phyloP scores from a whole-genome alignment of 2,329 filamentous ascomycete species.

The Huntiella savannae region DNA sequence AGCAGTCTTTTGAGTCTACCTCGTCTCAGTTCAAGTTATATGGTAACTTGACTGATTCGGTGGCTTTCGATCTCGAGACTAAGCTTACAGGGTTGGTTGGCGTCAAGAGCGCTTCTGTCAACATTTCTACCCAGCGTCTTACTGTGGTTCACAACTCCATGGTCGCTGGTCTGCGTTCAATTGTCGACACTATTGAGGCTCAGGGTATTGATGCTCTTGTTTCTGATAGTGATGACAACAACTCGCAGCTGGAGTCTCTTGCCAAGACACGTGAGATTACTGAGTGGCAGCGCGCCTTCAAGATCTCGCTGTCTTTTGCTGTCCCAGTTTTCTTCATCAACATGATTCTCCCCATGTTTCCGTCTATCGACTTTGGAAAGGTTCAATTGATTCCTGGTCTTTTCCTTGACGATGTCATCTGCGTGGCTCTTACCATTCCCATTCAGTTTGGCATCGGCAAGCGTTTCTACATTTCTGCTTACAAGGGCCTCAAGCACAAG shows the following conservation, averaged over 20 bases:
- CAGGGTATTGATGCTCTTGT: slow-evolving; percentile 75
- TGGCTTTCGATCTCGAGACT: slow-evolving; percentile 54
- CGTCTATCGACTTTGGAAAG: slow-evolving; percentile 56
- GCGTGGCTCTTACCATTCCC: slow-evolving; percentile 67
- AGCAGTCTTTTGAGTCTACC: slow-evolving; percentile 35
- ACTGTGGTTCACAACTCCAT: slow-evolving; percentile 54
- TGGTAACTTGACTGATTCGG: slow-evolving; percentile 51
- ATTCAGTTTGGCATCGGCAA: slow-evolving; percentile 93
- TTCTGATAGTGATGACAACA: slow-evolving; percentile 84
- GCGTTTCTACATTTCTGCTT: slow-evolving; percentile 87
- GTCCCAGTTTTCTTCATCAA: slow-evolving; percentile 78
- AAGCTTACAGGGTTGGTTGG: slow-evolving; percentile 47
- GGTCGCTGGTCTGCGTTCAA: slow-evolving; percentile 55
- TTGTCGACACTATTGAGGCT: slow-evolving; percentile 70
- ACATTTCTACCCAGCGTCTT: slow-evolving; percentile 53
- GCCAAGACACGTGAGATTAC: slow-evolving; percentile 93
- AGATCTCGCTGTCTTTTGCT: slow-evolving; percentile 59
- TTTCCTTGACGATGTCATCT: slow-evolving; percentile 74
- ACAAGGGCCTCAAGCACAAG: slow-evolving; percentile 73
- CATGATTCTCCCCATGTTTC: slow-evolving; percentile 88
- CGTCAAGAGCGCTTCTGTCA: slow-evolving; percentile 54
- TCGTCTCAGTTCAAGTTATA: slow-evolving; percentile 69
- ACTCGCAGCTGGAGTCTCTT: slow-evolving; percentile 85
- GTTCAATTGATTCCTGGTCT: slow-evolving; percentile 51
- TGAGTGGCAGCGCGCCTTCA: slow-evolving; percentile 74